Conservation (phyloP, 2,329 filamentous ascomycete genomes). For the Thelonectria discophora region DNA sequence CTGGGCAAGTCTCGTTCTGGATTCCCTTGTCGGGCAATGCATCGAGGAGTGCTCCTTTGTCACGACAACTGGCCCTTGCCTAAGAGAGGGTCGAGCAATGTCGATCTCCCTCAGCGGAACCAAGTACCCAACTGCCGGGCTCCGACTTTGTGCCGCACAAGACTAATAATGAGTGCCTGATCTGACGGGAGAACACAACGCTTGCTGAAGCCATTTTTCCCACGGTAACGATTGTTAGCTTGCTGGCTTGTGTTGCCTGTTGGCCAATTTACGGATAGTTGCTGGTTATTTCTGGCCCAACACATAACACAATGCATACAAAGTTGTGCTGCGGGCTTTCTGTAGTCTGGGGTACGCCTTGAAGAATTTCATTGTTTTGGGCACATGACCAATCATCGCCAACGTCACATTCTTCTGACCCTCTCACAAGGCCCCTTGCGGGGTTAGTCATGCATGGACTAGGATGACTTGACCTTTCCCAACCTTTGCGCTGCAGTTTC, state of each 20-base stretch:
- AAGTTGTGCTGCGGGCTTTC: not conserved
- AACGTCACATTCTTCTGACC: not conserved
- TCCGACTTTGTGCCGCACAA: not conserved
- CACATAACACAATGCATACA: not conserved
- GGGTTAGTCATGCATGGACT: not conserved
- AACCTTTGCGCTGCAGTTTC: not conserved
- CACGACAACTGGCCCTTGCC: not conserved
- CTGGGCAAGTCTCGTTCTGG: not conserved
- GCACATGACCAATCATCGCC: not conserved
- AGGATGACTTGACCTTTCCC: not conserved
- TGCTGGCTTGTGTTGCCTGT: not conserved
- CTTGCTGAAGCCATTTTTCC: not conserved
- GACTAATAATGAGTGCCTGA: not conserved
- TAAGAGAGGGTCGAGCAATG: not conserved
- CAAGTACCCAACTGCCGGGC: not conserved
- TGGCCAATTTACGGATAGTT: too few relatives aligned
- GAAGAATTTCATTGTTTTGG: not conserved
- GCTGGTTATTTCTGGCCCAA: not conserved
- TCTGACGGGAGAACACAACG: not conserved
- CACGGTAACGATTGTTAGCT: not conserved
- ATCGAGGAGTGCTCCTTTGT: not conserved
- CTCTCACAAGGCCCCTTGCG: not conserved
- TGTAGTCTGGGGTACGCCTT: not conserved
- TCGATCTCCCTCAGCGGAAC: not conserved
- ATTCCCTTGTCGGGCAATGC: not conserved